Evolutionary conservation across 129 eudicot species (phyloP).

Genomic region (Artemisia annua): DNA sequence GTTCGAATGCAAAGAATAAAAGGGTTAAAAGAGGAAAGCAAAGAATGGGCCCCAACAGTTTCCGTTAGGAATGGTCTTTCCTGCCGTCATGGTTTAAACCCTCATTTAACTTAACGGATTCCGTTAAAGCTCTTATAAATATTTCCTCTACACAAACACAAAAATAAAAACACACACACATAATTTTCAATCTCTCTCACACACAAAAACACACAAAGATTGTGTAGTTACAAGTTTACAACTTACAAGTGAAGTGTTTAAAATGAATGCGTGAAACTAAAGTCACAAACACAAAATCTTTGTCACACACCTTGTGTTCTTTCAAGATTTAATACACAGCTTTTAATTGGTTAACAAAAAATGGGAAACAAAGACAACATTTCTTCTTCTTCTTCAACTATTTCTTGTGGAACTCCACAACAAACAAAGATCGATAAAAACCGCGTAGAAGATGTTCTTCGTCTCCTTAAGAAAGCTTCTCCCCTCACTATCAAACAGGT

Average conservation of each 20-base stretch:
- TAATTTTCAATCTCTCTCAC: too few relatives aligned
- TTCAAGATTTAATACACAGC: neutral
- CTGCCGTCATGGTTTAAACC: conserved; percentile 54
- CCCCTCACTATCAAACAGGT: conserved; percentile 94
- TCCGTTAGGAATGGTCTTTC: conserved; percentile 56
- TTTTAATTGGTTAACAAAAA: neutral
- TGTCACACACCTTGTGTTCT: conserved; percentile 38
- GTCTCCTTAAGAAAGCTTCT: conserved; percentile 61
- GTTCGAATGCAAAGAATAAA: conserved; percentile 27
- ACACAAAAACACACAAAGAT: neutral
- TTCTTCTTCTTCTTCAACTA: conserved; percentile 15
- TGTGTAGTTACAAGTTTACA: conserved; percentile 10
- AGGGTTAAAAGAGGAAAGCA: conserved; percentile 35
- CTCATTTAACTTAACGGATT: conserved; percentile 49
- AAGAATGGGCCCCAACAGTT: conserved; percentile 42
- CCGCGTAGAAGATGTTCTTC: conserved; percentile 76
- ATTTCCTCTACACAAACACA: conserved; percentile 11
- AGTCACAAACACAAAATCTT: conserved; percentile 43
- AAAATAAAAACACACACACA: conserved; percentile 7
- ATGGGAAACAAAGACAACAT: conserved; percentile 67
- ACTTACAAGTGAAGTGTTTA: conserved; percentile 1
- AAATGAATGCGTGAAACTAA: conserved; percentile 56
- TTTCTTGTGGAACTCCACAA: neutral
- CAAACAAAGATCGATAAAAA: conserved; percentile 34
- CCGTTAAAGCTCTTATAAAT: conserved; percentile 60